Base-by-base conservation (phyloP, 805 yeast species). In the Isabelozyma gotoi region DNA sequence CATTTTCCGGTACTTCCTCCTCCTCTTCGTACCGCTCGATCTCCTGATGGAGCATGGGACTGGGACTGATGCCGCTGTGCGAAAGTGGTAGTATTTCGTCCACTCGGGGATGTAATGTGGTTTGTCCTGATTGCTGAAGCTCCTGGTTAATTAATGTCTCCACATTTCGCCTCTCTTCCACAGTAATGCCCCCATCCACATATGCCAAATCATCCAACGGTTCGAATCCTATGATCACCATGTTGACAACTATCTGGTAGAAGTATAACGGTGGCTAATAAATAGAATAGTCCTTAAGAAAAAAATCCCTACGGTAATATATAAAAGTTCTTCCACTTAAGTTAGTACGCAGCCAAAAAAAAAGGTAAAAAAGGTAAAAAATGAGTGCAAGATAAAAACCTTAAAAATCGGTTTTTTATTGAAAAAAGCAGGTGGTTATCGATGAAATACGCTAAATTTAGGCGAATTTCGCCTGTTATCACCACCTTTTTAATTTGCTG, bases 151-250 rank as follows among this genome's bases (percentile, higher is more conserved):
- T 63, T 34, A 72, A 56, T 41, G 52, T 53, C 43, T 71, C 73
- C 1, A 73, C 67, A 15, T 60, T 53, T 10, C 53, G 52, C 42
- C 73, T 50, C 41, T 74, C 71, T 24, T 64, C 64, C 7, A 65
- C 62, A 31, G 69, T 52, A 17, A 70, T 62, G 8, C 60, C 59
- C 4, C 52, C 57, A 41, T 73, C 77, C 36, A 70, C 52, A 42
- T 63, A 71, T 10, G 71, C 71, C 33, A 74, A 58, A 37, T 69
- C 64, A 38, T 73, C 77, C 36, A 67, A 44, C 2, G 62, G 61
- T 32, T 65, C 69, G 49, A 60, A 58, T 42, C 65, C 59, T 45
- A 62, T 60, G 3, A 52, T 49, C n/a, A 59, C 60, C 60, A 54
- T 57, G 11, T 16, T 24, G 17, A 18, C 21, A 34, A n/a, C n/a